Evolutionary conservation across 768 basidiomycete species (phyloP), one percentile per base, ranked within the genome.

Genomic region (Pholiota microspora): DNA sequence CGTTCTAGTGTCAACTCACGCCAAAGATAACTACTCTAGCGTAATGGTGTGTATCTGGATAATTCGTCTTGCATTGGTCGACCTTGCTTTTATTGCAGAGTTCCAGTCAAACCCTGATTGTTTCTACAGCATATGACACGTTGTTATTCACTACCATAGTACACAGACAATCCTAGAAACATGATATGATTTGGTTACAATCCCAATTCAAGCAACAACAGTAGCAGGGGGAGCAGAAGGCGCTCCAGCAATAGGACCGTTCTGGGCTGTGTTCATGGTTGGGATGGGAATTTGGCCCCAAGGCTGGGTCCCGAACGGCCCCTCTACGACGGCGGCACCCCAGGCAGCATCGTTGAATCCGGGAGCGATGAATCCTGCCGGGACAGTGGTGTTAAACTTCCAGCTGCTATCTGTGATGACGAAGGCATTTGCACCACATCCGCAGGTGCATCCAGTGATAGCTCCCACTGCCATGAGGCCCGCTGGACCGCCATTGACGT

Each of bases 321-420:
- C 50, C n/a, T 51, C 23, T 10, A 3, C 25, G 16, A 36, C 27
- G 5, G 25, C 27, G 1, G 36, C 16, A 7, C 10, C 25, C 50
- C 50, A 42, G 7, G 38, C 50, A 12, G 25, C 15, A 18, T 51
- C 50, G 4, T 42, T 28, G 29, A 42, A 40, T 25, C 18, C 25
- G 6, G 50, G 50, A 7, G 21, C 9, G 7, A 25, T 38, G 25
- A 42, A 27, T 0, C 38, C 50, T 23, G 7, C 7, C 24, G 50
- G 25, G 7, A 27, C 10, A 7, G 27, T 6, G 9, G 36, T 28
- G 7, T n/a, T 28, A 27, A 28, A 40, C n/a, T 12, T 18, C 50
- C 50, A 51, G 38, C 38, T 51, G 6, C 4, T 15, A 32, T 51
- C 50, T 2, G 38, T 51, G 50, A 25, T 51, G 23, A 51, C n/a